Evolutionary conservation across 345 rosid species (phyloP).

Genomic region (Euphorbia lathyris): DNA sequence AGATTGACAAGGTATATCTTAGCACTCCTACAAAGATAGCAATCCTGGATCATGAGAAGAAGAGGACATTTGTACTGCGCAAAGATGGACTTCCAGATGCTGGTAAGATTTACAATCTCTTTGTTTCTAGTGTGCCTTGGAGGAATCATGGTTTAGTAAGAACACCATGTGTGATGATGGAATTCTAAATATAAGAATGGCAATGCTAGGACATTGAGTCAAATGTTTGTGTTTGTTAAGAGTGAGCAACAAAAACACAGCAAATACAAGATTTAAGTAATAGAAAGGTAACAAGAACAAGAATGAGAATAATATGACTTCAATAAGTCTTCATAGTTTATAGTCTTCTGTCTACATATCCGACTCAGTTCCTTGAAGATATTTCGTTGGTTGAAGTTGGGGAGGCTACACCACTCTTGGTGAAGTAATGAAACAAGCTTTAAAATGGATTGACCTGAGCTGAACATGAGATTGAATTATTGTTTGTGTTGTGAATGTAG

Average conservation of each 20-base stretch:
- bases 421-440: not conserved
- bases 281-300: too few species aligned
- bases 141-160: not conserved
- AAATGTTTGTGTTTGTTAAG: not conserved
- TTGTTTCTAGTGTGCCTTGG: not conserved
- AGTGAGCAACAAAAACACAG: not conserved
- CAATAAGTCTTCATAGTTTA: too few species aligned
- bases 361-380: not conserved
- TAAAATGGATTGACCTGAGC: not conserved
- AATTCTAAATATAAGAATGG: too few species aligned
- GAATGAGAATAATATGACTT: too few species aligned
- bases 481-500: slow-evolving; percentile 7
- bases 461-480: not conserved
- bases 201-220: not conserved
- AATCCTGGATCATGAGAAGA: slow-evolving; percentile 88
- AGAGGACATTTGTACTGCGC: slow-evolving; percentile 87
- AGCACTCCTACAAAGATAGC: slow-evolving; percentile 69
- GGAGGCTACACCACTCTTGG: not conserved
- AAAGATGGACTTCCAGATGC: slow-evolving; percentile 98
- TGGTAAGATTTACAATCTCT: slow-evolving; percentile 44
- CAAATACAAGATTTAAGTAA: too few species aligned
- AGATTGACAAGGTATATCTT: slow-evolving; percentile 28
- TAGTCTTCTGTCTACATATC: too few species aligned
- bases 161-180: not conserved
- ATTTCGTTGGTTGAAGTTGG: not conserved